phyloP scores from a whole-genome alignment of 768 basidiomycete genomes.

The Multifurca ochricompacta region DNA sequence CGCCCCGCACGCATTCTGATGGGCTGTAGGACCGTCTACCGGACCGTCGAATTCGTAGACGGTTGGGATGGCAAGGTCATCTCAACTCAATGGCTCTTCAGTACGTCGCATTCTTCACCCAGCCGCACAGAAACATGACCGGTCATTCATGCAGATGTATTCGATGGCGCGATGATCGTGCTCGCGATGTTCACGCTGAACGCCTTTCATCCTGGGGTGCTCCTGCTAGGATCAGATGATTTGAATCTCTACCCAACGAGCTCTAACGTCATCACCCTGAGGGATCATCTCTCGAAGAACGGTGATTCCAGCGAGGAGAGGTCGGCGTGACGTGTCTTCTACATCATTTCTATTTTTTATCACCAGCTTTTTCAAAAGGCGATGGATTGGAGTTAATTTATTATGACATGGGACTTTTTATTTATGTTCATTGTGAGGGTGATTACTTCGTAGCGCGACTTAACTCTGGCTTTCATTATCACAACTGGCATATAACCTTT shows the following conservation, averaged over 20 bases:
- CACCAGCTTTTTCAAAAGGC: not conserved
- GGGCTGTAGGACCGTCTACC: constrained; percentile 9
- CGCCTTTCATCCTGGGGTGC: constrained; percentile 9
- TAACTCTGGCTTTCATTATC: too few relatives aligned
- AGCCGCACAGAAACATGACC: not conserved
- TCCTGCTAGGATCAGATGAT: not conserved
- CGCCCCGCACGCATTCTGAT: not conserved
- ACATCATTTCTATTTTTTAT: not conserved
- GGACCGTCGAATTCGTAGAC: constrained; percentile 10
- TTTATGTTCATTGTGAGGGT: too few relatives aligned
- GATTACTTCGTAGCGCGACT: too few relatives aligned
- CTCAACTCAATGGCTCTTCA: constrained; percentile 12
- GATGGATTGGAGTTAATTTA: not conserved
- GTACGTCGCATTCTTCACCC: not conserved
- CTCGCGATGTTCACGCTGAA: constrained; percentile 16
- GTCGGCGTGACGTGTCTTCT: not conserved
- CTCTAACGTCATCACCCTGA: not conserved
- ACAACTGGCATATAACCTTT: too few relatives aligned
- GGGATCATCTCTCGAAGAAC: not conserved
- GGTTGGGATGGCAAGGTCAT: constrained; percentile 14
- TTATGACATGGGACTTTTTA: not conserved
- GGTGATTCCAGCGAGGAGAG: not conserved
- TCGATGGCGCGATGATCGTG: constrained; percentile 15
- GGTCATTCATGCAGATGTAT: constrained; percentile 3
- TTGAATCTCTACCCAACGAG: not conserved